Percentiles rank a stretch among this genome's conserved stretches.
These are phyloP conservation scores for Isoetes taiwanensis DNA, from an alignment of 75 land plant genomes.

Conservation along the genomic window DNA sequence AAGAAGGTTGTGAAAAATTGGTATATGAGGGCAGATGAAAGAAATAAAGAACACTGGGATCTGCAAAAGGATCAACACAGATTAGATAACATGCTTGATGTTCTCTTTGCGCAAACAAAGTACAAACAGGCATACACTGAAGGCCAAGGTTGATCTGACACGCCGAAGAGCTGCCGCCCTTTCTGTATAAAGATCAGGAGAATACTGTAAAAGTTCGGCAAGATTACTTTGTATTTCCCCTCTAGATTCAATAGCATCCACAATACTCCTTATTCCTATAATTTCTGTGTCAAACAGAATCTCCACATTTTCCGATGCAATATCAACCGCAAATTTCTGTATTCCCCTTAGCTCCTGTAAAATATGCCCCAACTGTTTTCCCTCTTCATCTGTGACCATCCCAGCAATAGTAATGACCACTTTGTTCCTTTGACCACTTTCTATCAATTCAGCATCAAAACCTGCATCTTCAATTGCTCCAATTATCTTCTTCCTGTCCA, in stretches of 20 bases:
- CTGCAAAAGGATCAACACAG: too few relatives aligned
- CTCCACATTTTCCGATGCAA: slow-evolving; percentile 28
- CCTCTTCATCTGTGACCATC: slow-evolving; percentile 42
- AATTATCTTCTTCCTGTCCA: slow-evolving; percentile 53
- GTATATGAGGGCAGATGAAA: slow-evolving; percentile 58
- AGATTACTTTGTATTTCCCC: slow-evolving; percentile 32
- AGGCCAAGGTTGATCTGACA: slow-evolving; percentile 48
- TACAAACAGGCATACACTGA: slow-evolving; percentile 56
- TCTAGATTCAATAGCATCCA: slow-evolving; percentile 48
- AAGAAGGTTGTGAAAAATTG: slow-evolving; percentile 35
- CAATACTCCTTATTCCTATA: slow-evolving; percentile 49
- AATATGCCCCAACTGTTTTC: slow-evolving; percentile 29
- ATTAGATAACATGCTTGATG: too few relatives aligned
- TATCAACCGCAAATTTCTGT: slow-evolving; percentile 36
- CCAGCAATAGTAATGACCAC: slow-evolving; percentile 38
- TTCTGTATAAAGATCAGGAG: slow-evolving; percentile 48
- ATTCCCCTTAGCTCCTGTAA: slow-evolving; percentile 50
- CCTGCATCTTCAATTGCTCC: slow-evolving; percentile 92
- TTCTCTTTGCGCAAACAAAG: too few relatives aligned
- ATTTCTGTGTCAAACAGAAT: slow-evolving; percentile 76
- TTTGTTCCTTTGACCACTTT: slow-evolving; percentile 64
- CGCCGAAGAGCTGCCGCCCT: slow-evolving; percentile 56
- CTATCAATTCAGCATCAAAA: slow-evolving; percentile 71
- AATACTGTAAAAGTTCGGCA: slow-evolving; percentile 41
- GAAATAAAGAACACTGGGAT: slow-evolving; percentile 69